Evolutionary conservation across 1,284 basidiomycete species (phyloP), one percentile per base, ranked within the genome.

Genomic region (Ustilago vetiveriae): DNA sequence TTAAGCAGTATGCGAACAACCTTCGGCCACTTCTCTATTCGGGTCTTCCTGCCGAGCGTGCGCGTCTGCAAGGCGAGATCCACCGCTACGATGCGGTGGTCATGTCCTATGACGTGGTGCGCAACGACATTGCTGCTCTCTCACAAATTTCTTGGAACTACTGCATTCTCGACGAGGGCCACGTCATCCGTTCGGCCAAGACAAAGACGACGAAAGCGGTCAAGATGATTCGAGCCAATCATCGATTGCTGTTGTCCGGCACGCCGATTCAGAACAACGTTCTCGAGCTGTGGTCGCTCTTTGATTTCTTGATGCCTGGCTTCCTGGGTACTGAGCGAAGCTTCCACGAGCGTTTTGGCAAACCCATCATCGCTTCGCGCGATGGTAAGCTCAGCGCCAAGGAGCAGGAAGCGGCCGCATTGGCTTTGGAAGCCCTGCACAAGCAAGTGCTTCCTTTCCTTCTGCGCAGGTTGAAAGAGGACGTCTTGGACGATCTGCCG

Each of bases 191-290:
- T 86, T 98, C 97, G 78, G 90, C 92, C 22, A 97, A 95, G 85
- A 98, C 96, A 24, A 98, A 98, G 83, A 87, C 98, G 44, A 94
- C 95, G 0, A 93, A 94, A 81, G 93, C 96, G 0, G 92, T 98
- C 72, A 99, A 99, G 84, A 88, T 86, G 73, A 87, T 98, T 46
- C 88, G 88, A 48, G 92, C 95, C 1, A 90, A 95, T 69, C 96
- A 98, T 83, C 89, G 96, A 14, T 85, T 99, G 17, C 90, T 99
- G 76, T 85, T 99, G 1, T 96, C 94, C 0, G 96, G 96, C 23
- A 99, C 96, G 11, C 96, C 96, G 0, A 98, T 99, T 58, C 96
- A 99, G 85, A 99, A 99, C 83, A 98, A 98, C 79, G 94, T 98
- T 8, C 85, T 99, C 36, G 96, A 99, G 82, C 84, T 99, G 3